A percentile compares a stretch with the other conserved stretches of the same genome.
These are phyloP conservation scores for Apium graveolens DNA, from an alignment of 129 eudicot genomes.

Conservation along the genomic window DNA sequence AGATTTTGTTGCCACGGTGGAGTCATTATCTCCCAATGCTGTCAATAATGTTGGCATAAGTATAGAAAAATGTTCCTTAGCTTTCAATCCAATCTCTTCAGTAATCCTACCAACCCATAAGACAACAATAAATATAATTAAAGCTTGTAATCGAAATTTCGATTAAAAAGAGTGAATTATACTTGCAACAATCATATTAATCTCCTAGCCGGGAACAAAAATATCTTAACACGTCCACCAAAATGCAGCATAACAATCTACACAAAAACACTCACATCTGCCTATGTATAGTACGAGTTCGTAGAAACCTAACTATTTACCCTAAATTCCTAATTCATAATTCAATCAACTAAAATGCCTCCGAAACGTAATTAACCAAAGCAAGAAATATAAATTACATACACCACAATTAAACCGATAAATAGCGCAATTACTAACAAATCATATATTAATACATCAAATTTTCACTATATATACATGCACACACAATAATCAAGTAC, in stretches of 20 bases:
- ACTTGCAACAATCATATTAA: not conserved
- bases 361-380: not conserved
- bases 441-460: not conserved
- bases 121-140: constrained; percentile 16
- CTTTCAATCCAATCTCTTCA: constrained; percentile 60
- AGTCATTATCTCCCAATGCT: constrained; percentile 50
- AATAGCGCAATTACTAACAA: not conserved
- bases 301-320: too few relatives aligned
- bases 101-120: constrained; percentile 38
- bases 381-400: not conserved
- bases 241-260: not conserved
- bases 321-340: not conserved
- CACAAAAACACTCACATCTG: too few relatives aligned
- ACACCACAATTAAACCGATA: not conserved
- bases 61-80: constrained; percentile 51
- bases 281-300: not conserved
- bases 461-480: not conserved
- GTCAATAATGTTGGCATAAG: constrained; percentile 59
- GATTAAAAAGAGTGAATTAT: not conserved
- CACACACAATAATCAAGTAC: not conserved
- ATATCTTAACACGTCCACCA: not conserved
- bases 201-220: not conserved
- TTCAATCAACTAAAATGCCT: too few relatives aligned
- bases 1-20: constrained; percentile 62
- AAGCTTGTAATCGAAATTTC: not conserved